Conservation (phyloP, 345 rosid species). For the Brassica carinata region DNA sequence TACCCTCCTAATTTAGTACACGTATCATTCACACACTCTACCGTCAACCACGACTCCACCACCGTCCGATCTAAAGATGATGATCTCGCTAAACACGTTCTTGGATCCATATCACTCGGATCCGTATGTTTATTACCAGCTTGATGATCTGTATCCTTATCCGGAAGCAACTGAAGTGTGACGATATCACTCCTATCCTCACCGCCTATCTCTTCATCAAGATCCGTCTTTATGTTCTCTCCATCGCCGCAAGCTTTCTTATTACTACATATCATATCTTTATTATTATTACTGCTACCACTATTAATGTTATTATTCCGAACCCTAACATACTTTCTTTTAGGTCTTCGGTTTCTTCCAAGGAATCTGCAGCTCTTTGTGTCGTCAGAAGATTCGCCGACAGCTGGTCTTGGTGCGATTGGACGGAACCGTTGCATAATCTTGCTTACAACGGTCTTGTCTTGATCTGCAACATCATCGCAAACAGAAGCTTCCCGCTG, state of each 20-base stretch:
- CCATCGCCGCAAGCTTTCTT: conserved; percentile 20
- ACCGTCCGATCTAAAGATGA: conserved; percentile 36
- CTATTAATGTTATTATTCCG: conserved; percentile 34
- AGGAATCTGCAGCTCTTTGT: conserved; percentile 31
- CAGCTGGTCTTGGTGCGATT: conserved; percentile 80
- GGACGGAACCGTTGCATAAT: conserved; percentile 82
- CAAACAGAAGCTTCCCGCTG: conserved; percentile 30
- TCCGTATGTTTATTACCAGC: neutral
- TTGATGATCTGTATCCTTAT: conserved; percentile 27
- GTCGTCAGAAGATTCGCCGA: conserved; percentile 35
- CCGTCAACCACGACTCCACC: conserved; percentile 65
- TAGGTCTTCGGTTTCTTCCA: conserved; percentile 45
- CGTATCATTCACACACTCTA: conserved; percentile 60
- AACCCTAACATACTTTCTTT: conserved; percentile 80
- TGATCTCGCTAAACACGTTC: neutral
- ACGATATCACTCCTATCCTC: conserved; percentile 21
- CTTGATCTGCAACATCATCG: conserved; percentile 35
- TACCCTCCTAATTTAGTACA: conserved; percentile 45
- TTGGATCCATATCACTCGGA: conserved; percentile 1
- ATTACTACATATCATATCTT: conserved; percentile 14
- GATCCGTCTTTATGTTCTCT: conserved; percentile 33
- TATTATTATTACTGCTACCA: conserved; percentile 15
- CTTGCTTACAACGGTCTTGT: conserved; percentile 52
- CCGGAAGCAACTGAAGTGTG: conserved; percentile 66
- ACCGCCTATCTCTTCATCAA: conserved; percentile 10